These are phyloP conservation scores for Eimeria acervulina DNA, from an alignment of 169 alveolate genomes.

Conservation along the genomic window DNA sequence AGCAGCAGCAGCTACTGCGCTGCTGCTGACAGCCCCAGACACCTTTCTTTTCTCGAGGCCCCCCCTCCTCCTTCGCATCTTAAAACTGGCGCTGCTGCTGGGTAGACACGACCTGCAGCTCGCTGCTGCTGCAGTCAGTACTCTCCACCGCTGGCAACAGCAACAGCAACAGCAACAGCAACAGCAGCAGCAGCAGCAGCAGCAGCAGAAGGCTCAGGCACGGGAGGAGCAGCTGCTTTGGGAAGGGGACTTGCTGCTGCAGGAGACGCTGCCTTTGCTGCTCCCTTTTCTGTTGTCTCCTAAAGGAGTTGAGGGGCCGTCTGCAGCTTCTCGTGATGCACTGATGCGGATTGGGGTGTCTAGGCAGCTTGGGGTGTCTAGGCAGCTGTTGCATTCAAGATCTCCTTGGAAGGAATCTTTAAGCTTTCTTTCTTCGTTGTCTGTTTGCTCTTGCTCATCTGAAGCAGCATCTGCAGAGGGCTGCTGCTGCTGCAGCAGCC, in stretches of 20 bases:
- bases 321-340: neutral
- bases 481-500: slow-evolving; percentile 41
- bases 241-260: slow-evolving; percentile 21
- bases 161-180: slow-evolving; percentile 49
- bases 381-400: neutral
- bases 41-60: neutral
- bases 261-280: slow-evolving; percentile 47
- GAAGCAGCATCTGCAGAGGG: neutral
- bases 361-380: neutral
- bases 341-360: neutral
- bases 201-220: neutral
- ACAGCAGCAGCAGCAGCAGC: slow-evolving; percentile 32
- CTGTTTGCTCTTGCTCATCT: neutral
- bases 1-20: slow-evolving; percentile 67
- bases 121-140: slow-evolving; percentile 5
- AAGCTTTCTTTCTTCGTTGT: neutral
- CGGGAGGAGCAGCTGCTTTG: neutral
- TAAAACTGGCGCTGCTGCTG: slow-evolving; percentile 42
- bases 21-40: slow-evolving; percentile 43
- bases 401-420: neutral
- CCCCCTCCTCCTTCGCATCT: neutral
- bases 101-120: neutral
- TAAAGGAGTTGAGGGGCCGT: neutral
- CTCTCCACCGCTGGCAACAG: slow-evolving; percentile 49
- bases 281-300: neutral